A percentile compares a stretch with the other conserved stretches of the same genome.
Conservation (phyloP, 176 grass and related monocot species). For the Chloris gayana region DNA sequence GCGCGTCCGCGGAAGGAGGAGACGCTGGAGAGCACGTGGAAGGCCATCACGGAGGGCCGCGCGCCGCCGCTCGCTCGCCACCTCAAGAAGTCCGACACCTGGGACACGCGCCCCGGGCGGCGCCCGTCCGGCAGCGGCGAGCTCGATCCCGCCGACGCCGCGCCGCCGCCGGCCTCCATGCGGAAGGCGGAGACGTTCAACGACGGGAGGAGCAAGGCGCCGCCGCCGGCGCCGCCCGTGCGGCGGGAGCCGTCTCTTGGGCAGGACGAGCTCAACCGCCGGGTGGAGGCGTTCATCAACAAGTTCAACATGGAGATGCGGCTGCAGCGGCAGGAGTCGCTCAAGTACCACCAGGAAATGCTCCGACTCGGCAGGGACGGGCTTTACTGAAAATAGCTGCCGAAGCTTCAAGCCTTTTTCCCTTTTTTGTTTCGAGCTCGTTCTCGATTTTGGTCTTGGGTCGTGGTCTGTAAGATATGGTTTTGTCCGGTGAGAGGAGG, state of each 20-base stretch:
- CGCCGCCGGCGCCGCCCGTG: no score
- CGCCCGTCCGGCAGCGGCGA: conserved; percentile 33
- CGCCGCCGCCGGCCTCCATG: conserved; percentile 27
- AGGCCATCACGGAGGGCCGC: conserved; percentile 89
- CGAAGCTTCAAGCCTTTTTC: conserved; percentile 5
- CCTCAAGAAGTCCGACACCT: conserved; percentile 97
- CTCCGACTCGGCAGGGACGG: conserved; percentile 59
- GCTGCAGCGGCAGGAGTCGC: conserved; percentile 87
- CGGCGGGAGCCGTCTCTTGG: conserved; percentile 77
- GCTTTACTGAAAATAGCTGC: conserved; percentile 33
- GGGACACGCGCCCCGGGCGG: conserved; percentile 52
- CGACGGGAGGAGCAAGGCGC: conserved; percentile 31
- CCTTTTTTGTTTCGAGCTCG: conserved; percentile 24
- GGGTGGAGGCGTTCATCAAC: conserved; percentile 95
- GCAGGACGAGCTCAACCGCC: conserved; percentile 89
- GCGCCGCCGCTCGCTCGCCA: conserved; percentile 74
- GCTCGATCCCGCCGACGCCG: neutral
- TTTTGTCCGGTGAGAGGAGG: conserved; percentile 37
- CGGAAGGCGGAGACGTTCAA: conserved; percentile 87
- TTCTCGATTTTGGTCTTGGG: conserved; percentile 38
- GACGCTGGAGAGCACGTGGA: conserved; percentile 95
- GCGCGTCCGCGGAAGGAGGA: conserved; percentile 62
- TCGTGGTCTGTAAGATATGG: conserved; percentile 33
- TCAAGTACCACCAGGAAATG: conserved; percentile 90
- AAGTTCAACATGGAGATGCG: conserved; percentile 99